These are phyloP conservation scores for Ambispora gerdemannii DNA, from an alignment of 192 early-diverging fungal genomes.

Conservation along the genomic window DNA sequence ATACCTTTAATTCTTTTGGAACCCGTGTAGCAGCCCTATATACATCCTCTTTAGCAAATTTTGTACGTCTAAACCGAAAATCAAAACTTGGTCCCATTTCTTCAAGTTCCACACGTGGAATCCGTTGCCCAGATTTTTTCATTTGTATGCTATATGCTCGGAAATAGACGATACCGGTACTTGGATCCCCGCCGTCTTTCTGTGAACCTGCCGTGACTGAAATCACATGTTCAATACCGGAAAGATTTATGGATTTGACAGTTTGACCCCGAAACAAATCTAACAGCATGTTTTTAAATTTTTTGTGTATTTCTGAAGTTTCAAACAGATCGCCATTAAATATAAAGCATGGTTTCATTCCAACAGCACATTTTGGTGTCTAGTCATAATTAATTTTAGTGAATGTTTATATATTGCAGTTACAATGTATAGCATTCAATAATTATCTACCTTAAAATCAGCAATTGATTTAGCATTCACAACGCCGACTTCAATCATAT, in stretches of 20 bases:
- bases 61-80: conserved; percentile 71
- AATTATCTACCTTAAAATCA: conserved; percentile 57
- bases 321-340: conserved; percentile 91
- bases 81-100: conserved; percentile 93
- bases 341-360: conserved; percentile 84
- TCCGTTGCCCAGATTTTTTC: conserved; percentile 83
- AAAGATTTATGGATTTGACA: conserved; percentile 72
- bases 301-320: conserved; percentile 60
- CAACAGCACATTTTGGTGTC: conserved; percentile 71
- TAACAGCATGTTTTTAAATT: conserved; percentile 78
- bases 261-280: conserved; percentile 88
- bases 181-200: background rate
- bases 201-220: conserved; percentile 68
- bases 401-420: too few relatives aligned
- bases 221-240: conserved; percentile 88
- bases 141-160: conserved; percentile 76
- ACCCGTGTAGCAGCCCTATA: conserved; percentile 80
- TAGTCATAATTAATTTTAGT: too few relatives aligned
- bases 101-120: conserved; percentile 86
- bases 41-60: conserved; percentile 70
- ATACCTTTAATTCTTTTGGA: conserved; percentile 82
- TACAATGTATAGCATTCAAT: too few relatives aligned
- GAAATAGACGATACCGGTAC: conserved; percentile 63
- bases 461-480: conserved; percentile 65
- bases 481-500: conserved; percentile 94